Conservation (phyloP, 768 basidiomycete genomes). For the Leucocoprinus sp. region DNA sequence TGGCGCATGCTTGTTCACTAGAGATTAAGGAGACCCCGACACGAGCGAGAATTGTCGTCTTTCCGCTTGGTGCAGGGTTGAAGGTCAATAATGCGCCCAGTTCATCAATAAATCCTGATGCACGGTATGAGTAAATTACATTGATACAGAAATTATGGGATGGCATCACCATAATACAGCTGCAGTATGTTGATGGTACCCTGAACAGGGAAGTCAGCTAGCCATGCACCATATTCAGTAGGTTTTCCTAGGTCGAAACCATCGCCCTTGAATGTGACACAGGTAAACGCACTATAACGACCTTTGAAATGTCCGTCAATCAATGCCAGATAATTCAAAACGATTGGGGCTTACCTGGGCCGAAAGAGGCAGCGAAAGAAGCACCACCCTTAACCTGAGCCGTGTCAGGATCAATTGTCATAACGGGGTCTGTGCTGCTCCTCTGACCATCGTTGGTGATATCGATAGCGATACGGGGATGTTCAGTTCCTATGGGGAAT, state of each 20-base stretch:
- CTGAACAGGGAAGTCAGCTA: slow-evolving; percentile 39
- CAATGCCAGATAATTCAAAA: not conserved
- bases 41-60: slow-evolving; percentile 45
- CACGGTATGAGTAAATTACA: not conserved
- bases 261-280: slow-evolving; percentile 52
- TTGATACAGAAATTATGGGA: not conserved
- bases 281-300: slow-evolving; percentile 48
- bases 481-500: slow-evolving; percentile 37
- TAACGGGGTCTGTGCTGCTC: slow-evolving; percentile 39
- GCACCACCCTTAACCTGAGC: slow-evolving; percentile 43
- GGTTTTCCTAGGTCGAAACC: slow-evolving; percentile 39
- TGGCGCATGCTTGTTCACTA: slow-evolving; percentile 47
- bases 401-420: slow-evolving; percentile 39
- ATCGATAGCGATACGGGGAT: slow-evolving; percentile 50
- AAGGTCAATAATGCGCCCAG: slow-evolving; percentile 49
- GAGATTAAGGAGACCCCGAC: slow-evolving; percentile 62
- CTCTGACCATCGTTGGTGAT: slow-evolving; percentile 54
- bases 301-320: slow-evolving; percentile 20
- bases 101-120: slow-evolving; percentile 38
- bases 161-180: slow-evolving; percentile 36
- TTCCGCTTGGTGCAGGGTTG: slow-evolving; percentile 28
- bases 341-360: slow-evolving; percentile 28
- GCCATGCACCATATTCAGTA: slow-evolving; percentile 48
- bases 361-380: slow-evolving; percentile 48
- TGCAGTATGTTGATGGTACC: slow-evolving; percentile 38